Percentiles rank a stretch among this genome's conserved stretches.
phyloP scores from a whole-genome alignment of 768 basidiomycete genomes.

The Suillus ampliporus region DNA sequence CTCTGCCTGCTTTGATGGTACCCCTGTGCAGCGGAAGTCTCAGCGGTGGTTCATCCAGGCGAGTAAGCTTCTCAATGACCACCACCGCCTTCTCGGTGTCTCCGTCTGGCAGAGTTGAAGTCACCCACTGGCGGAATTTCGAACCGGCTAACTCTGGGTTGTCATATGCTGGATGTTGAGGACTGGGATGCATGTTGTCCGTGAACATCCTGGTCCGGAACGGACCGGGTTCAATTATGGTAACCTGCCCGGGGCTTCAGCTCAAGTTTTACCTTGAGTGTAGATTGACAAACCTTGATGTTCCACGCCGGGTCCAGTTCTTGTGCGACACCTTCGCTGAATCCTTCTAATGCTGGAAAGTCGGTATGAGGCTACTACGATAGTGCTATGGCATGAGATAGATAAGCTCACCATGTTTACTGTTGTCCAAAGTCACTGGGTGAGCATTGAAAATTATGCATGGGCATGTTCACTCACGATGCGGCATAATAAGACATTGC shows the following conservation, averaged over 20 bases:
- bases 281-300: conserved; percentile 27
- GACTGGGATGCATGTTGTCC: conserved; percentile 1
- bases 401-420: conserved; percentile 12
- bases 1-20: background rate
- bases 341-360: conserved; percentile 32
- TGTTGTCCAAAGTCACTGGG: conserved; percentile 3
- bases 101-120: conserved; percentile 2
- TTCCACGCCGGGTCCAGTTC: conserved; percentile 36
- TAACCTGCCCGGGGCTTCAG: conserved; percentile 8
- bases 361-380: no score
- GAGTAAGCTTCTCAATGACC: conserved; percentile 21
- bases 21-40: no score
- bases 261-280: no score
- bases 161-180: conserved; percentile 21
- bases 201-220: conserved; percentile 14
- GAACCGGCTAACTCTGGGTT: conserved; percentile 14
- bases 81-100: conserved; percentile 26
- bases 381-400: background rate
- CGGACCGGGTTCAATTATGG: conserved; percentile 17
- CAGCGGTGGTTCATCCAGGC: no score
- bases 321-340: conserved; percentile 27
- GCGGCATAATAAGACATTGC: conserved; percentile 30
- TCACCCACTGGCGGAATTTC: background rate
- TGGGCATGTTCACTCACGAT: conserved; percentile 19
- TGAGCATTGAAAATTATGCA: background rate